phyloP scores from a whole-genome alignment of 768 basidiomycete genomes.

The Candolleomyces aberdarensis region DNA sequence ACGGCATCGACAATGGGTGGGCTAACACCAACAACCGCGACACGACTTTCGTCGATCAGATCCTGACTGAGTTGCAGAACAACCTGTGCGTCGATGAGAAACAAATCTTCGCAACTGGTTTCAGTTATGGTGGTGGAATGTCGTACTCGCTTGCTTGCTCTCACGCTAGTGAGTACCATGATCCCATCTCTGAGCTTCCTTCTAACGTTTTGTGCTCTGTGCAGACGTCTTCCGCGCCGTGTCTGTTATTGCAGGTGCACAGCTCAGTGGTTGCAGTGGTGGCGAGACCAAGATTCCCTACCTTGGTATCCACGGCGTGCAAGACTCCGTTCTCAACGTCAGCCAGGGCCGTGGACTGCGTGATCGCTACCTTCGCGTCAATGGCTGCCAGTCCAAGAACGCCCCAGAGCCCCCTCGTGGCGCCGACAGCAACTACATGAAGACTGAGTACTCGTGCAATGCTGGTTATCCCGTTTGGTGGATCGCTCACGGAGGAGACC shows the following conservation, averaged over 20 bases:
- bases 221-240: conserved; percentile 4
- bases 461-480: conserved; percentile 5
- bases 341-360: not conserved
- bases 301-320: conserved; percentile 7
- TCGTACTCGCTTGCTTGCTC: conserved; percentile 7
- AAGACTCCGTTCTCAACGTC: not conserved
- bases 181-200: not conserved
- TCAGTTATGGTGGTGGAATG: conserved; percentile 8
- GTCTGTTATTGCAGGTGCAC: conserved; percentile 3
- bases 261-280: conserved; percentile 5
- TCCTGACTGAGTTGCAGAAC: not conserved
- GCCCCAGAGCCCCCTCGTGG: conserved; percentile 1
- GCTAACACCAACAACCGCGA: conserved; percentile 3
- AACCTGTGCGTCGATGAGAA: conserved; percentile 1
- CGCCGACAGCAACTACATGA: not conserved
- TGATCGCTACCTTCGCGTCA: conserved; percentile 7
- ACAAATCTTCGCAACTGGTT: conserved; percentile 5
- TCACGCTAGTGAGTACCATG: not conserved
- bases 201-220: no score
- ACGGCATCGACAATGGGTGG: conserved; percentile 4
- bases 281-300: conserved; percentile 3
- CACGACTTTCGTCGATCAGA: not conserved
- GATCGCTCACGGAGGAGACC: conserved; percentile 7
- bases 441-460: not conserved
- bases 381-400: conserved; percentile 7